These are phyloP conservation scores for Meredithiella fracta DNA, from an alignment of 2,329 filamentous ascomycete species.

Conservation along the genomic window DNA sequence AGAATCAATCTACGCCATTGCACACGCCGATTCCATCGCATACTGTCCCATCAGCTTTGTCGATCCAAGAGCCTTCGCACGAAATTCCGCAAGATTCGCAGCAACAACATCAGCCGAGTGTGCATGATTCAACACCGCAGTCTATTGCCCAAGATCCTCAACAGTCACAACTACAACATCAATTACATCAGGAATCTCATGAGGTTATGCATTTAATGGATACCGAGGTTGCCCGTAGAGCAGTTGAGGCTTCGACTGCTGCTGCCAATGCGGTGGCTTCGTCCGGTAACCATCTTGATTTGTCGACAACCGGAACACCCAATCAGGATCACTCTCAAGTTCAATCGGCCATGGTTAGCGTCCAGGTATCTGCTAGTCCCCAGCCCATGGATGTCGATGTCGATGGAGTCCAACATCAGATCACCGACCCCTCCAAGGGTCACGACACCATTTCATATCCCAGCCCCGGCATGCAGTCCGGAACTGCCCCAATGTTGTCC, in stretches of 20 bases:
- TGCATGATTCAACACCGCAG: neutral
- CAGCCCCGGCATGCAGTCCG: constrained; percentile 28
- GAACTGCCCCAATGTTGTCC: constrained; percentile 23
- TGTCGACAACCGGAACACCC: constrained; percentile 20
- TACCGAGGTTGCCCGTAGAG: constrained; percentile 11
- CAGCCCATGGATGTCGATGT: constrained; percentile 38
- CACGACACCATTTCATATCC: constrained; percentile 40
- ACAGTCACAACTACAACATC: constrained; percentile 1
- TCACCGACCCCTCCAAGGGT: constrained; percentile 21
- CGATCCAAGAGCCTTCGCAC: neutral
- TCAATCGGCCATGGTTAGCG: constrained; percentile 31
- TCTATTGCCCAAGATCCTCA: neutral
- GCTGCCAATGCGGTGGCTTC: constrained; percentile 27
- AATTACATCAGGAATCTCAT: constrained; percentile 3
- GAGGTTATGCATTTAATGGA: constrained; percentile 13
- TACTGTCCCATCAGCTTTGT: neutral
- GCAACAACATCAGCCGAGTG: constrained; percentile 2
- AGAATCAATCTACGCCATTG: neutral
- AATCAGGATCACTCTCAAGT: constrained; percentile 26
- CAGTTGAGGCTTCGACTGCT: constrained; percentile 15
- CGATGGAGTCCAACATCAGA: constrained; percentile 22
- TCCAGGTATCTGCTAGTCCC: constrained; percentile 33
- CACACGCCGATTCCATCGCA: constrained; percentile 9
- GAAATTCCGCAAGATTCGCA: constrained; percentile 5
- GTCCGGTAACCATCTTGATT: constrained; percentile 16